Percentiles rank a stretch among this genome's conserved stretches.
These are phyloP conservation scores for Pichia membranifaciens DNA, from an alignment of 805 yeast genomes.

Conservation along the genomic window DNA sequence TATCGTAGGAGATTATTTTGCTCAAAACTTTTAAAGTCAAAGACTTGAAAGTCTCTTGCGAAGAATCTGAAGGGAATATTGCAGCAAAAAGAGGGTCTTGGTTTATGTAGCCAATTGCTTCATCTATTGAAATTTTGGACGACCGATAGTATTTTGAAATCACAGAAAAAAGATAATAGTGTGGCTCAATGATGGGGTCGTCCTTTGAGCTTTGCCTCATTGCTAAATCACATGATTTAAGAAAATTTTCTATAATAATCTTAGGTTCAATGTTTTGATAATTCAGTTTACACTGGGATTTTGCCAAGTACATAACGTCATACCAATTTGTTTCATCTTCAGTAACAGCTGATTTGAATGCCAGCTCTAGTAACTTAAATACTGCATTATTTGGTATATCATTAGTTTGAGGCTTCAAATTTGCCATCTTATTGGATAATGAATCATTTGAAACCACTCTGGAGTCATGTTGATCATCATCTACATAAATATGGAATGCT, in stretches of 20 bases:
- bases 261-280: conserved; percentile 11
- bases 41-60: conserved; percentile 27
- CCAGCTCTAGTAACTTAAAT: conserved; percentile 33
- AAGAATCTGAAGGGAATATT: not conserved
- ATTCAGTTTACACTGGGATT: conserved; percentile 48
- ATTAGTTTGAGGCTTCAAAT: conserved; percentile 3
- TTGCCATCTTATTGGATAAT: not conserved
- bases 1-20: conserved; percentile 53
- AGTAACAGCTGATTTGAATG: conserved; percentile 43
- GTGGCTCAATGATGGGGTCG: conserved; percentile 72
- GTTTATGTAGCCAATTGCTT: conserved; percentile 38
- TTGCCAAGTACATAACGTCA: conserved; percentile 51
- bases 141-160: conserved; percentile 49
- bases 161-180: conserved; percentile 55
- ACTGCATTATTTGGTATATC: conserved; percentile 14
- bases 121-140: conserved; percentile 30
- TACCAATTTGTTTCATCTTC: conserved; percentile 52
- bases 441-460: not conserved
- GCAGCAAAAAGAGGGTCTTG: conserved; percentile 30
- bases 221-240: conserved; percentile 42
- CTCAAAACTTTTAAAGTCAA: conserved; percentile 41
- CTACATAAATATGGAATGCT: conserved; percentile 40
- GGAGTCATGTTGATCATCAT: not conserved
- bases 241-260: conserved; percentile 36
- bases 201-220: conserved; percentile 32